Percentiles rank a stretch among this genome's conserved stretches.
These are phyloP conservation scores for Grosmannia clavigera DNA, from an alignment of 2,329 filamentous ascomycete genomes.

Conservation along the genomic window DNA sequence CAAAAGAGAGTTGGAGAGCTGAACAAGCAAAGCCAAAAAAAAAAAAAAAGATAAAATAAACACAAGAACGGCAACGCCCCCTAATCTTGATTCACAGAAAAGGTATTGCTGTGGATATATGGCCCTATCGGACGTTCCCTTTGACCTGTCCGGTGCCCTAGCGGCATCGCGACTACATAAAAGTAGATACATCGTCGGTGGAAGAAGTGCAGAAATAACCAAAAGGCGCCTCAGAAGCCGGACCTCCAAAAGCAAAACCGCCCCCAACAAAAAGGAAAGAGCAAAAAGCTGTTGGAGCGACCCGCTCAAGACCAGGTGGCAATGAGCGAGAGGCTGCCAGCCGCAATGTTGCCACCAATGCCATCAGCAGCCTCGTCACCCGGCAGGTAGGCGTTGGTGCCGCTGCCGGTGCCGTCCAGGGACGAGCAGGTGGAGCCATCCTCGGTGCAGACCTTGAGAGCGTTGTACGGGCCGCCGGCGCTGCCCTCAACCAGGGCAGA, in stretches of 20 bases:
- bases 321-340: slow-evolving; percentile 13
- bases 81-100: background rate
- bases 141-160: background rate
- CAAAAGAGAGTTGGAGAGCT: background rate
- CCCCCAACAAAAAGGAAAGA: background rate
- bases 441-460: slow-evolving; percentile 26
- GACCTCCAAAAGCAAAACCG: background rate
- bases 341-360: slow-evolving; percentile 21
- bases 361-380: slow-evolving; percentile 21
- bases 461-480: slow-evolving; percentile 22
- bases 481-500: slow-evolving; percentile 33
- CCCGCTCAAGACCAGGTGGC: slow-evolving; percentile 9
- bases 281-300: background rate
- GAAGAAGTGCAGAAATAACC: background rate
- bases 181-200: background rate
- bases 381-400: slow-evolving; percentile 22
- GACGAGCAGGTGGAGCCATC: slow-evolving; percentile 19
- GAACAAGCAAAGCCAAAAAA: background rate
- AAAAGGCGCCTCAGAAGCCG: background rate
- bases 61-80: background rate
- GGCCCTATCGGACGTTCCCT: slow-evolving; percentile 7
- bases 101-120: slow-evolving; percentile 3
- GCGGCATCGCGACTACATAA: background rate
- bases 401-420: slow-evolving; percentile 18
- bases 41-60: background rate